phyloP scores from a whole-genome alignment of 495 filamentous ascomycete genomes.

The Sphaerosporella brunnea region DNA sequence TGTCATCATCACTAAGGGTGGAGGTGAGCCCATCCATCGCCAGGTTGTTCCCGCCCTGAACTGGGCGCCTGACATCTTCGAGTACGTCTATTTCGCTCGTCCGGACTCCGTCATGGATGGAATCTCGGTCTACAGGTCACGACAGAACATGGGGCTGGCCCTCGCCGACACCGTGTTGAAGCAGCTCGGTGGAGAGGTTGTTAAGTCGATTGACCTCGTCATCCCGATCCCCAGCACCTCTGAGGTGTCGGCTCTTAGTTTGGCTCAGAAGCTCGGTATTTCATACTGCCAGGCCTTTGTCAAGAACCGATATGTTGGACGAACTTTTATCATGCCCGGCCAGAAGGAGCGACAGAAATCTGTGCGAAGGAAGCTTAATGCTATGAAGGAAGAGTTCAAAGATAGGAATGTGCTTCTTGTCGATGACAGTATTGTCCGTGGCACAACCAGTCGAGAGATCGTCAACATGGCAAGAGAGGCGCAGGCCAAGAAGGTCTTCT shows the following conservation, averaged over 20 bases:
- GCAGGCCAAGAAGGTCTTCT: constrained; percentile 76
- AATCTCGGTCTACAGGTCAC: constrained; percentile 72
- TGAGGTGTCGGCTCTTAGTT: constrained; percentile 64
- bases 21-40: constrained; percentile 50
- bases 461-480: constrained; percentile 86
- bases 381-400: constrained; percentile 74
- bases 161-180: constrained; percentile 62
- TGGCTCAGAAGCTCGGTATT: constrained; percentile 59
- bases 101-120: constrained; percentile 86
- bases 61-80: constrained; percentile 90
- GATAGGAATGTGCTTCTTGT: constrained; percentile 71
- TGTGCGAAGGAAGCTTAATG: constrained; percentile 59
- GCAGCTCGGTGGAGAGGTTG: constrained; percentile 51
- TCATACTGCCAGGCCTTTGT: constrained; percentile 75
- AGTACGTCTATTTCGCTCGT: constrained; percentile 72
- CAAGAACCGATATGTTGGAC: constrained; percentile 92
- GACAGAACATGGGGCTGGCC: constrained; percentile 82
- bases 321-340: constrained; percentile 88
- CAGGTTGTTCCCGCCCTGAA: constrained; percentile 53
- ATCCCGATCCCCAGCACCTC: constrained; percentile 80
- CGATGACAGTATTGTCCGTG: constrained; percentile 85
- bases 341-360: constrained; percentile 70
- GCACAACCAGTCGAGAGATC: constrained; percentile 82
- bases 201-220: constrained; percentile 78
- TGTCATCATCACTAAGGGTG: constrained; percentile 81